Percentiles rank a stretch among this genome's conserved stretches.
These are phyloP conservation scores for Phytophthora tubulina DNA, from an alignment of 352 stramenopile genomes.

Conservation along the genomic window DNA sequence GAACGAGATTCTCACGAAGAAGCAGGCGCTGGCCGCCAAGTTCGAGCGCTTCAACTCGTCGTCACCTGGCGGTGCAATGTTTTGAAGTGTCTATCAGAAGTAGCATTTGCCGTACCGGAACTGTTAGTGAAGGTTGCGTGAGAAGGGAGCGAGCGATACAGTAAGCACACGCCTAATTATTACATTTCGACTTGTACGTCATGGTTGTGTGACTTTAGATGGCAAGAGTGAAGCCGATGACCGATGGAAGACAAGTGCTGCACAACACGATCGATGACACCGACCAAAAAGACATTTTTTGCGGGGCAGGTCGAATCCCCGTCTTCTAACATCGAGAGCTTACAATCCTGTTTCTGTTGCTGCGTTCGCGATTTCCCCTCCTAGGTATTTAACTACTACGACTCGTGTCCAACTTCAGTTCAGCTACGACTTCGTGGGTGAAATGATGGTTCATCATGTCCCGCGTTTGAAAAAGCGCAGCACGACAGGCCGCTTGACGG, in stretches of 20 bases:
- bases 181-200: conserved; percentile 41
- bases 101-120: background rate
- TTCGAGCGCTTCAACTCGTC: conserved; percentile 83
- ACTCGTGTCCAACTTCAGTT: conserved; percentile 29
- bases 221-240: too few species aligned
- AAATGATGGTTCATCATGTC: conserved; percentile 35
- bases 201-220: background rate
- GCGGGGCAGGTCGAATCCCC: conserved; percentile 37
- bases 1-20: conserved; percentile 91
- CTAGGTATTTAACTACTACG: conserved; percentile 44
- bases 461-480: conserved; percentile 76
- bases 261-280: conserved; percentile 35
- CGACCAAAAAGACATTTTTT: conserved; percentile 47
- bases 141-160: conserved; percentile 34
- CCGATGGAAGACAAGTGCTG: background rate
- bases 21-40: conserved; percentile 86
- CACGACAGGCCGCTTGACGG: conserved; percentile 83
- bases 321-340: conserved; percentile 52
- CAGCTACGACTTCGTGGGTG: conserved; percentile 29
- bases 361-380: conserved; percentile 21
- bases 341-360: conserved; percentile 44
- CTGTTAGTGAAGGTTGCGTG: background rate
- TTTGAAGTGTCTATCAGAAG: conserved; percentile 34
- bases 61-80: conserved; percentile 63
- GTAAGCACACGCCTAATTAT: conserved; percentile 49